Evolutionary conservation across 306 rosid species (phyloP), one percentile per base, ranked within the genome.

Genomic region (Mucuna pruriens): DNA sequence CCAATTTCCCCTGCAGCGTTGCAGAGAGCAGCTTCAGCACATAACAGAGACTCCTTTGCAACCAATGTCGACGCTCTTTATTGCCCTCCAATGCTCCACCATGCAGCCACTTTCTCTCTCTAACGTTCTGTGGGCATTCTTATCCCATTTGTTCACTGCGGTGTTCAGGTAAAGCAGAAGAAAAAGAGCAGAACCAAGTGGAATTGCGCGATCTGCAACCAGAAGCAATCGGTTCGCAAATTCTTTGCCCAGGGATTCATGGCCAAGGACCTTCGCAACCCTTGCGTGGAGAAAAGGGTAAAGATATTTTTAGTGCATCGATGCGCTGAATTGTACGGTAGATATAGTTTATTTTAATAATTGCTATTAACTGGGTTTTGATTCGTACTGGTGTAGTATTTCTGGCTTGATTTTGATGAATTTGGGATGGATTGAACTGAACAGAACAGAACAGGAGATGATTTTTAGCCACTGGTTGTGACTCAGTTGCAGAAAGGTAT

Each of bases 31-130:
- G n/a, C n/a, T n/a, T n/a, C n/a, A n/a, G 19, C 42, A 57, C 23
- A 15, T 9, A 62, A 2, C 66, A 58, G 46, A 67, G 20, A n/a
- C 49, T 42, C 8, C n/a, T 51, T 31, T 8, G 60, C 72, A 29
- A 23, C 72, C 33, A 22, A 91, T 87, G 94, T 49, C 89, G n/a
- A 82, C 85, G 52, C 39, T 90, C 85, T 95, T 92, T 90, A 84
- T 90, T 49, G 95, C 97, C 52, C 92, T 95, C 22, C 91, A 89
- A 65, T 95, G 98, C 86, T 89, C 90, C 84, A 90, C 94, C 81
- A 91, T 92, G 98, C 97, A 92, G 97, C 97, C 1, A 85, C 77
- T 6, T 7, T 15, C 65, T 71, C 38, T 34, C 71, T 26, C 58
- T 1, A 12, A 1, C 0, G 52, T 9, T 42, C 23, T 48, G 20